Percentiles rank a stretch among this genome's conserved stretches.
Evolutionary conservation across 306 rosid species (phyloP).

Genomic region (Datisca glomerata): DNA sequence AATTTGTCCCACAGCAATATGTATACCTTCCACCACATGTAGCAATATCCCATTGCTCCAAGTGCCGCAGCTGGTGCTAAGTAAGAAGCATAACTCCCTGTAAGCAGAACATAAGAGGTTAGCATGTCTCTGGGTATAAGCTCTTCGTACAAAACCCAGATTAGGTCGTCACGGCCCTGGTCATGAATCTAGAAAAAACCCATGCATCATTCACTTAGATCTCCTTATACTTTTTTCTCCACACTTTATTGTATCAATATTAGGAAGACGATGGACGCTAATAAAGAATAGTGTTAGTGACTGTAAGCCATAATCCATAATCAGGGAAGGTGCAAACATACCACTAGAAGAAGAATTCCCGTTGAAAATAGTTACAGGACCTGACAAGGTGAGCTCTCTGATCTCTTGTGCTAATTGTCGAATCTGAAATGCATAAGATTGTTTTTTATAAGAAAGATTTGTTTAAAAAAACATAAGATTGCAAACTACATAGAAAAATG

Average conservation of each 20-base stretch:
- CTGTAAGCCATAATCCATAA: neutral
- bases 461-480: too few relatives aligned
- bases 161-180: too few relatives aligned
- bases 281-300: too few relatives aligned
- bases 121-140: neutral
- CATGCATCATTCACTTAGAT: too few relatives aligned
- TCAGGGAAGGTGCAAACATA: conserved; percentile 9
- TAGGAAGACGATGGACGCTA: too few relatives aligned
- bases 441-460: too few relatives aligned
- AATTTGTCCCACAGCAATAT: neutral
- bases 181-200: too few relatives aligned
- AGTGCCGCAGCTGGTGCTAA: conserved; percentile 65
- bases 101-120: neutral
- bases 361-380: conserved; percentile 49
- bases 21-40: conserved; percentile 74
- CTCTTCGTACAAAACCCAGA: too few relatives aligned
- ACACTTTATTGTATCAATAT: too few relatives aligned
- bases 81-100: conserved; percentile 60
- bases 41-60: conserved; percentile 76
- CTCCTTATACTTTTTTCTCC: too few relatives aligned
- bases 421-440: conserved; percentile 29
- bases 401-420: conserved; percentile 69
- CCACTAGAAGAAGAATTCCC: conserved; percentile 41
- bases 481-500: too few relatives aligned
- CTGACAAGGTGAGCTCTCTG: conserved; percentile 50